Evolutionary conservation across 257 asterid species (phyloP).

Genomic region (Primulina eburnea): DNA sequence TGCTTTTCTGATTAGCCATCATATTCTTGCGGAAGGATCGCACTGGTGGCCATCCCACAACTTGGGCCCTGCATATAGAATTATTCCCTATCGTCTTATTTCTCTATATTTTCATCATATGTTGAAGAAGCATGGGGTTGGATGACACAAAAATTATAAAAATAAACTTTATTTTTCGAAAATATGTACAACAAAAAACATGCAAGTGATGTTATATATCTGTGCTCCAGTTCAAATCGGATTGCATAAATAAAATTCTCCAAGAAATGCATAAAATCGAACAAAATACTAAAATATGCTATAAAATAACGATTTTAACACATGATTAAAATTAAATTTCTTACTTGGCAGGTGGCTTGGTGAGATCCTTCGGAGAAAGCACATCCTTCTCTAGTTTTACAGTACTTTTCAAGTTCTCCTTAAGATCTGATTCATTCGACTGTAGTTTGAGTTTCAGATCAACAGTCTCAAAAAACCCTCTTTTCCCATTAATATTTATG

Average conservation of each 20-base stretch:
- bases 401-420: background rate
- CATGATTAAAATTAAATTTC: too few species aligned
- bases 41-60: slow-evolving; percentile 48
- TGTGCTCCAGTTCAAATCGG: too few species aligned
- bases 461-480: slow-evolving; percentile 26
- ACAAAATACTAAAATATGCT: too few species aligned
- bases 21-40: slow-evolving; percentile 33
- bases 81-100: background rate
- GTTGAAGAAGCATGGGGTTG: too few species aligned
- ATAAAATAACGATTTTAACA: too few species aligned
- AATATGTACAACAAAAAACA: too few species aligned
- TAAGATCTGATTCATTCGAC: slow-evolving; percentile 8
- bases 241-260: too few species aligned
- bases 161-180: too few species aligned
- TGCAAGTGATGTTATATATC: too few species aligned
- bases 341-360: slow-evolving; percentile 35
- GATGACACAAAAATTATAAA: too few species aligned
- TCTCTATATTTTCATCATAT: too few species aligned
- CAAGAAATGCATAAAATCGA: background rate
- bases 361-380: slow-evolving; percentile 9
- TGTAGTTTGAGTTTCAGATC: slow-evolving; percentile 30
- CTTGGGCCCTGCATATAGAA: slow-evolving; percentile 31
- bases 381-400: slow-evolving; percentile 5
- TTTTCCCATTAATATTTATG: slow-evolving; percentile 22
- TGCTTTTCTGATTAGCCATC: slow-evolving; percentile 18